Conservation (phyloP, 2,329 filamentous ascomycete species). For the Beauveria bassiana region DNA sequence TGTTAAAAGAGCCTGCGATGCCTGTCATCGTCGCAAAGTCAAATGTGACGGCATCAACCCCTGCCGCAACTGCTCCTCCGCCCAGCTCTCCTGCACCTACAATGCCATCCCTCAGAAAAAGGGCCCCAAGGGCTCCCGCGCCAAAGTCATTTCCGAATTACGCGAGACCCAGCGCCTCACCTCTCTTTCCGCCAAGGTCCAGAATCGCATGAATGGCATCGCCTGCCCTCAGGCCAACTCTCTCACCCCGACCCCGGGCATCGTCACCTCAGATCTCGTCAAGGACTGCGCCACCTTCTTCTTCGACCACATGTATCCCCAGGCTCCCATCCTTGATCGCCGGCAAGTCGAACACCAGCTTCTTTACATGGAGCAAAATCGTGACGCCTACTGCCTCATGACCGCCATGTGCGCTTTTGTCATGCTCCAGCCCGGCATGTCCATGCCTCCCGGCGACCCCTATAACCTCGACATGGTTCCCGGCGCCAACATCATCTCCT, state of each 20-base stretch:
- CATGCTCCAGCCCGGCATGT: constrained; percentile 62
- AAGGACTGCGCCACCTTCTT: constrained; percentile 62
- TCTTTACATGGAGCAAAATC: constrained; percentile 52
- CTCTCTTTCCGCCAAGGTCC: constrained; percentile 53
- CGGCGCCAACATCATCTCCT: constrained; percentile 54
- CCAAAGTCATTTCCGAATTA: constrained; percentile 68
- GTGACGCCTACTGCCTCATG: constrained; percentile 57
- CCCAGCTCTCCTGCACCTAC: constrained; percentile 63
- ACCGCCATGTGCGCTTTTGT: constrained; percentile 60
- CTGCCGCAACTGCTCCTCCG: constrained; percentile 62
- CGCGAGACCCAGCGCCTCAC: constrained; percentile 61
- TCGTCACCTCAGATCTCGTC: constrained; percentile 54
- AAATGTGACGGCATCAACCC: constrained; percentile 66
- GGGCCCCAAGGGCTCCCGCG: constrained; percentile 65
- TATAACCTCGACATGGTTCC: constrained; percentile 49
- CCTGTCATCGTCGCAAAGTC: constrained; percentile 67
- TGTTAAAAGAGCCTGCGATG: constrained; percentile 60
- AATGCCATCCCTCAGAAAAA: constrained; percentile 70
- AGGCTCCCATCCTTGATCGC: constrained; percentile 55
- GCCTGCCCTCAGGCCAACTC: constrained; percentile 39
- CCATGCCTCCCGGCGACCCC: constrained; percentile 48
- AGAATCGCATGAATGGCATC: constrained; percentile 51
- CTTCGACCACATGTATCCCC: constrained; percentile 58
- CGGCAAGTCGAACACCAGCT: constrained; percentile 50
- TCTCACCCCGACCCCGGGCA: constrained; percentile 48